phyloP scores from a whole-genome alignment of 2,329 filamentous ascomycete species.

The Xylaria sp. region DNA sequence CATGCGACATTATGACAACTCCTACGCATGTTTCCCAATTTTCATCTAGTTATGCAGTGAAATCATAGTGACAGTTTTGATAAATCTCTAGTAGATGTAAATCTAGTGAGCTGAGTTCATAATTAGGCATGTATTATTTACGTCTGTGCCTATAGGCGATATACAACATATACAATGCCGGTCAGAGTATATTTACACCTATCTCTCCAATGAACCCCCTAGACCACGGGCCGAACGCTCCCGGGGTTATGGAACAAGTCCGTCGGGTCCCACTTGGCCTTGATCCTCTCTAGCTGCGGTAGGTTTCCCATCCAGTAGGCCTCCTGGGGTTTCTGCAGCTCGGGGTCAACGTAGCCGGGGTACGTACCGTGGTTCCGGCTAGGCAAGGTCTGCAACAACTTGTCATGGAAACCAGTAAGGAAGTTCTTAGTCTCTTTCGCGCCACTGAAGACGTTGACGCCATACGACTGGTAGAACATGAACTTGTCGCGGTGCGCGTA shows the following conservation, averaged over 20 bases:
- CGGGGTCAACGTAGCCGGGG: not conserved
- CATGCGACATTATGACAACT: too few species aligned
- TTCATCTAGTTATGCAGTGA: too few species aligned
- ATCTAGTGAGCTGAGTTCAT: not conserved
- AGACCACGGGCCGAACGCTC: not conserved
- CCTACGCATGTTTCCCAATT: too few species aligned
- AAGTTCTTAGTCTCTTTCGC: not conserved
- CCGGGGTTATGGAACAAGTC: not conserved
- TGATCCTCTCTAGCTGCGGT: not conserved
- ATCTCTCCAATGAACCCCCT: not conserved
- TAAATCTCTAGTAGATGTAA: not conserved
- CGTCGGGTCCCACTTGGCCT: not conserved
- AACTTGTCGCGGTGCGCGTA: not conserved
- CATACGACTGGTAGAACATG: constrained; percentile 1
- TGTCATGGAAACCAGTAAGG: not conserved
- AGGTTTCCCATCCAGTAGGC: not conserved
- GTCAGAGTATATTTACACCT: not conserved
- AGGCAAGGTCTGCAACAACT: not conserved
- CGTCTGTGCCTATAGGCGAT: too few species aligned
- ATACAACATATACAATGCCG: not conserved
- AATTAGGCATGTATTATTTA: too few species aligned
- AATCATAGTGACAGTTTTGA: not conserved
- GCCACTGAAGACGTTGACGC: not conserved
- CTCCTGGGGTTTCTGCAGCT: not conserved
- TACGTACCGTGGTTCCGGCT: not conserved